Conservation (phyloP, 768 basidiomycete genomes). For the Podaxis sp. region DNA sequence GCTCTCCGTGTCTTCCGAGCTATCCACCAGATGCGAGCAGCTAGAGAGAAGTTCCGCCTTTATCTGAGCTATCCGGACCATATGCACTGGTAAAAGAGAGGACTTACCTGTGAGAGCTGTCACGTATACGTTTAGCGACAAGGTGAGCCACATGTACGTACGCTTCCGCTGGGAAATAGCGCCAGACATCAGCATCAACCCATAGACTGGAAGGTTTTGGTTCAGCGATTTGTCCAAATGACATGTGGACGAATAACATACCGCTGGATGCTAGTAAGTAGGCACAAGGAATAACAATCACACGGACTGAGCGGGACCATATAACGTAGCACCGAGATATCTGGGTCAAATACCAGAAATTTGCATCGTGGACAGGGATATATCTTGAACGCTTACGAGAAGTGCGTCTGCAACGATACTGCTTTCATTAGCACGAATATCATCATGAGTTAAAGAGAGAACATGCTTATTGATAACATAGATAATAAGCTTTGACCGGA, state of each 20-base stretch:
- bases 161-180: slow-evolving; percentile 19
- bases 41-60: slow-evolving; percentile 19
- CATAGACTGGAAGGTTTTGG: neutral
- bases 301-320: slow-evolving; percentile 31
- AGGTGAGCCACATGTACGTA: slow-evolving; percentile 33
- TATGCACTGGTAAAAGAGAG: neutral
- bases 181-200: slow-evolving; percentile 19
- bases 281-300: slow-evolving; percentile 27
- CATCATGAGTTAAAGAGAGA: neutral
- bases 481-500: slow-evolving; percentile 33
- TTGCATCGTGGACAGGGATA: neutral
- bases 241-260: slow-evolving; percentile 18
- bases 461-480: slow-evolving; percentile 39
- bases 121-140: slow-evolving; percentile 33
- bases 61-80: neutral
- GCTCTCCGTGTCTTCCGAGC: slow-evolving; percentile 26
- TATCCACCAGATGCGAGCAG: slow-evolving; percentile 37
- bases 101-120: slow-evolving; percentile 34
- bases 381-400: slow-evolving; percentile 2
- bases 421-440: neutral
- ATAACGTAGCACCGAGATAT: slow-evolving; percentile 40
- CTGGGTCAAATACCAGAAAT: neutral
- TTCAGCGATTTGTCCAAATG: neutral
- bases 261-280: slow-evolving; percentile 33
- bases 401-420: slow-evolving; percentile 18